Percentiles rank a stretch among this genome's conserved stretches.
Evolutionary conservation across 345 rosid genomes (phyloP).

Genomic region (Physaria fendleri): DNA sequence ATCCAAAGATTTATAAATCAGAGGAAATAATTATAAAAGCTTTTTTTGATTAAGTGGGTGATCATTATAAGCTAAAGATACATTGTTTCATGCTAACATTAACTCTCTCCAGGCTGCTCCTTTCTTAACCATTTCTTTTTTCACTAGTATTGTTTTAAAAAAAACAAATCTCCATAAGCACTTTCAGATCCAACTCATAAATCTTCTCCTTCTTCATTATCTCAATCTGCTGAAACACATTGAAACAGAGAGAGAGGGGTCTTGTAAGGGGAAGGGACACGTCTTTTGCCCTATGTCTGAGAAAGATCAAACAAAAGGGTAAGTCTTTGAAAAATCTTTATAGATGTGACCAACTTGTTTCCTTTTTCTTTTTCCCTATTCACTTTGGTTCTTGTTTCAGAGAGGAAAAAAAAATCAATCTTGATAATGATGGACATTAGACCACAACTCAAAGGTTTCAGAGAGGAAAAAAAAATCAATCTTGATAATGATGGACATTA

Average conservation of each 20-base stretch:
- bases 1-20: conserved; percentile 16
- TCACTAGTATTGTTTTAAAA: conserved; percentile 18
- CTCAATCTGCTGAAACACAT: conserved; percentile 36
- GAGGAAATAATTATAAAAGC: not conserved
- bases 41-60: conserved; percentile 23
- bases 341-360: conserved; percentile 16
- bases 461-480: not conserved
- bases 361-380: not conserved
- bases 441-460: conserved; percentile 6
- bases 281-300: conserved; percentile 21
- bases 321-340: conserved; percentile 25
- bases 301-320: conserved; percentile 25
- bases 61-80: conserved; percentile 27
- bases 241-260: conserved; percentile 22
- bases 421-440: conserved; percentile 13
- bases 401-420: conserved; percentile 1
- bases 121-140: conserved; percentile 43
- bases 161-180: conserved; percentile 23
- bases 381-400: conserved; percentile 2
- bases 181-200: conserved; percentile 55
- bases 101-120: conserved; percentile 38
- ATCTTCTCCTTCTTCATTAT: conserved; percentile 31
- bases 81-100: conserved; percentile 32
- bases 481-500: conserved; percentile 13
- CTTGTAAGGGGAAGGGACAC: conserved; percentile 30